Evolutionary conservation across 2,329 filamentous ascomycete species (phyloP), one percentile per base, ranked within the genome.

Genomic region (Lasiodiplodia sp.): DNA sequence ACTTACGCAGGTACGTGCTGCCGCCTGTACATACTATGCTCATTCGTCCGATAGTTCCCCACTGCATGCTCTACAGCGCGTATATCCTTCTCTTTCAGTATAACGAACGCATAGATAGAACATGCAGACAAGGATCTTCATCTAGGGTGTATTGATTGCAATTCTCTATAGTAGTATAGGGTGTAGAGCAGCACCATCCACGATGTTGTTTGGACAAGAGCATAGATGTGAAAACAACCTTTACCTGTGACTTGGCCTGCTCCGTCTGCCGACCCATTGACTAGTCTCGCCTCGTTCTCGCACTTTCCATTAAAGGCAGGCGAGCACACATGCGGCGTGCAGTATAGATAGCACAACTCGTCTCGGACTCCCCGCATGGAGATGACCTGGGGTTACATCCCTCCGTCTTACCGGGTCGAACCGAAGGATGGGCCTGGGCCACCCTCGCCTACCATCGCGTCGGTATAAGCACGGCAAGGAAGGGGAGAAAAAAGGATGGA

Each of bases 321-420:
- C 40, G n/a, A 47, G n/a, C 18, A 5, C 40, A 16, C 12, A n/a
- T n/a, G 8, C 18, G 3, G 40, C 40, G n/a, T n/a, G 6, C 40
- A 47, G 40, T 28, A 28, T 28, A 47, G 10, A 47, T n/a, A n/a
- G 10, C 10, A n/a, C 18, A 47, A n/a, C 40, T n/a, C 40, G 40
- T n/a, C n/a, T 47, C 40, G 40, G 40, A 16, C 18, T n/a, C 28
- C 18, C 40, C 6, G n/a, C 8, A n/a, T n/a, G 18, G 18, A n/a
- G 40, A 47, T 21, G 40, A n/a, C 18, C 18, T n/a, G 16, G n/a
- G n/a, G 23, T 14, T 23, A 21, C 37, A 34, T 49, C 51, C 40
- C 37, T 60, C 56, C 56, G 56, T 60, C 56, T 60, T 40, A 60
- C 56, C 37, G 40, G 40, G 40, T 21, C 38, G 12, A 16, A 40